Conservation (phyloP, 768 basidiomycete genomes). For the Boletus reticulatus region DNA sequence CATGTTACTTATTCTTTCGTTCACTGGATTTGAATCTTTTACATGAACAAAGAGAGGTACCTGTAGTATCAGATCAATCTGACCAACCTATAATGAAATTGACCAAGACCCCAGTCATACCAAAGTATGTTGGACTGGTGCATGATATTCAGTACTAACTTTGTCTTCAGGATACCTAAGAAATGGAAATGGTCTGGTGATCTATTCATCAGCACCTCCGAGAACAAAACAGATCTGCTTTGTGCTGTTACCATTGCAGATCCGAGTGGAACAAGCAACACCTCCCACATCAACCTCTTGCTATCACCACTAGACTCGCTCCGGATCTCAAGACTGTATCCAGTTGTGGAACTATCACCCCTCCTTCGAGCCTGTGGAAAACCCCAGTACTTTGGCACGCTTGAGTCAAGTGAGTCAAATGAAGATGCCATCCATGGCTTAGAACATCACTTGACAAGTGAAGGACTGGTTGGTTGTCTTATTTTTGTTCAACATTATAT, state of each 20-base stretch:
- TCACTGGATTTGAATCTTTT: constrained; percentile 1
- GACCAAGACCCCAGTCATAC: constrained; percentile 16
- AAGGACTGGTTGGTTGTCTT: constrained; percentile 42
- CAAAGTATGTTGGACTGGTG: constrained; percentile 23
- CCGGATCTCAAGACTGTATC: constrained; percentile 46
- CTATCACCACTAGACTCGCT: constrained; percentile 43
- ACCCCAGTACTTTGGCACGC: constrained; percentile 50
- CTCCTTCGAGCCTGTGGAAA: constrained; percentile 50
- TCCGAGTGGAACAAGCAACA: constrained; percentile 38
- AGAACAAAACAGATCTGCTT: constrained; percentile 39
- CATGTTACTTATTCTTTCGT: neutral
- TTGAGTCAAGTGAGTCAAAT: constrained; percentile 39
- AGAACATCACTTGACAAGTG: constrained; percentile 44
- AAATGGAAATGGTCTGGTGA: constrained; percentile 68
- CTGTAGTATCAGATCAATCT: neutral
- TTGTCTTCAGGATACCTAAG: constrained; percentile 46
- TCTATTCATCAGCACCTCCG: constrained; percentile 41
- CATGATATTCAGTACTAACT: constrained; percentile 1
- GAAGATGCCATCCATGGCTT: constrained; percentile 45
- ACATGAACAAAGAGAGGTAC: constrained; percentile 14
- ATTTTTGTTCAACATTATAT: neutral
- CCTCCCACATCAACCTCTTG: constrained; percentile 49
- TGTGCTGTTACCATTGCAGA: constrained; percentile 52
- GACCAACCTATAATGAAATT: constrained; percentile 3
- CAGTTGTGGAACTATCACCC: constrained; percentile 43